Evolutionary conservation across 2,329 filamentous ascomycete genomes (phyloP).

Genomic region (Lomentospora prolificans): DNA sequence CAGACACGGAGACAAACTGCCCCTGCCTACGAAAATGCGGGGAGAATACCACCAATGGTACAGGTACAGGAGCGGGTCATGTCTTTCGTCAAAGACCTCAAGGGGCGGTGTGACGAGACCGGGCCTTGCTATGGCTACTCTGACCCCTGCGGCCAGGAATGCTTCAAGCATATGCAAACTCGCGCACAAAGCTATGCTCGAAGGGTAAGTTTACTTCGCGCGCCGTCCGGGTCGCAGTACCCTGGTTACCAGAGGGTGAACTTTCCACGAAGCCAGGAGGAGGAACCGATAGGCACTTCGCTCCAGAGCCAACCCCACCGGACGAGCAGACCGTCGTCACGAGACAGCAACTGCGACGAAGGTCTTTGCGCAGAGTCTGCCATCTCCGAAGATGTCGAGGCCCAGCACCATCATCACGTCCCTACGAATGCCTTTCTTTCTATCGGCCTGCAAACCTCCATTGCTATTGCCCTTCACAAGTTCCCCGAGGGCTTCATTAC

Average conservation of each 20-base stretch:
- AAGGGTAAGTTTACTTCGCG: conserved; percentile 11
- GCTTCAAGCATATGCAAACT: conserved; percentile 46
- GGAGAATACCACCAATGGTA: conserved; percentile 39
- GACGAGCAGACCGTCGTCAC: neutral
- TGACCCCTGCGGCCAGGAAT: conserved; percentile 56
- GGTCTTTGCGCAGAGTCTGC: neutral
- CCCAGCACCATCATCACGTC: conserved; percentile 83
- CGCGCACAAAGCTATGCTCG: conserved; percentile 25
- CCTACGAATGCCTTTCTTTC: conserved; percentile 87
- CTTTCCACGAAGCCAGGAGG: neutral
- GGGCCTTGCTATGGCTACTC: conserved; percentile 56
- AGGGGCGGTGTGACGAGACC: conserved; percentile 49
- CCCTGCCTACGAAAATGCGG: conserved; percentile 1
- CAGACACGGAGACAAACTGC: neutral
- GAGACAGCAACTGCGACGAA: neutral
- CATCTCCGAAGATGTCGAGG: conserved; percentile 28
- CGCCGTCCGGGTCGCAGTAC: neutral
- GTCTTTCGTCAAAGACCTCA: conserved; percentile 57
- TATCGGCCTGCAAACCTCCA: conserved; percentile 90
- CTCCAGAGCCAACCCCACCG: neutral
- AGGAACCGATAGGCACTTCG: neutral
- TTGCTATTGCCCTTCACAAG: conserved; percentile 93
- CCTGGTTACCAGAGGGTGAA: neutral
- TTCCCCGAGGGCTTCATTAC: conserved; percentile 83
- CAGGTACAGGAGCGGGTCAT: conserved; percentile 46